These are phyloP conservation scores for Omphalotus olearius DNA, from an alignment of 1,284 basidiomycete species.

Conservation along the genomic window DNA sequence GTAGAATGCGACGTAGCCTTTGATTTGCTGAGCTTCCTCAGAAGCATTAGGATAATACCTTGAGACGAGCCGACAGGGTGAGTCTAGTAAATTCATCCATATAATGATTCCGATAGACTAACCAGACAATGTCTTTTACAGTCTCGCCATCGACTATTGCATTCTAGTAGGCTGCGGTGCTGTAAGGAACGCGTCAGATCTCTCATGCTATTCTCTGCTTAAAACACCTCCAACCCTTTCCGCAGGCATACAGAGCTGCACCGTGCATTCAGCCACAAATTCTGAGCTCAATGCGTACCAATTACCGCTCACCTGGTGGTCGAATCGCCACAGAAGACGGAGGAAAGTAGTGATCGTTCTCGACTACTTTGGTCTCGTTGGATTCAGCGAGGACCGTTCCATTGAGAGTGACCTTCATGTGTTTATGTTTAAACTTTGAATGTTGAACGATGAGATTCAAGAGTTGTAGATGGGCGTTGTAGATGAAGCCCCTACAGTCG, in stretches of 20 bases:
- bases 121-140: conserved; percentile 62
- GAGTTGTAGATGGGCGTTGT: not conserved
- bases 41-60: conserved; percentile 62
- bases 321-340: conserved; percentile 45
- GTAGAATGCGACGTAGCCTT: conserved; percentile 62
- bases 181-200: conserved; percentile 21
- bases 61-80: not conserved
- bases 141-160: conserved; percentile 42
- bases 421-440: conserved; percentile 7
- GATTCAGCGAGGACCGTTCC: conserved; percentile 54
- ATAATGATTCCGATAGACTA: conserved; percentile 19
- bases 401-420: conserved; percentile 48
- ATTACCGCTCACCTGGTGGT: conserved; percentile 38
- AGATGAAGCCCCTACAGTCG: not conserved
- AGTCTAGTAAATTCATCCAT: not conserved
- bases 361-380: conserved; percentile 47
- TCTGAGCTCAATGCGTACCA: not conserved
- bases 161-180: conserved; percentile 60
- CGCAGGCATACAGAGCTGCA: conserved; percentile 51
- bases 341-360: conserved; percentile 69
- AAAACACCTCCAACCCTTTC: conserved; percentile 52
- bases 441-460: too few species aligned
- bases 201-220: not conserved
- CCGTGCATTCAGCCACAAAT: not conserved
- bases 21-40: conserved; percentile 49